Percentiles rank a stretch among this genome's conserved stretches.
Evolutionary conservation across 495 filamentous ascomycete genomes (phyloP).

Genomic region (Aspergillus wentii): DNA sequence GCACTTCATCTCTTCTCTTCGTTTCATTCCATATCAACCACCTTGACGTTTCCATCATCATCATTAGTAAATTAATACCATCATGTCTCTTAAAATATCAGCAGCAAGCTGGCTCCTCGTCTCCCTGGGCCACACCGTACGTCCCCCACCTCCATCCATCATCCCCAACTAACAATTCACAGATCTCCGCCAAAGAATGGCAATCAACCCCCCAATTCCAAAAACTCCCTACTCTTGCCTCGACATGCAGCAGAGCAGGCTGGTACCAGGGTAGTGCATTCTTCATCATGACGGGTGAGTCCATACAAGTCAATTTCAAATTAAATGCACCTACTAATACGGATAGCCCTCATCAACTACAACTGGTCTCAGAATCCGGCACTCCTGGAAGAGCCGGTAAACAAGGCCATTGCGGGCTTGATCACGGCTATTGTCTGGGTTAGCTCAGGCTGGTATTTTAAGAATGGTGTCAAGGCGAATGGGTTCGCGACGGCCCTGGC

Average conservation of each 20-base stretch:
- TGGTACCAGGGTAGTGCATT: slow-evolving; percentile 31
- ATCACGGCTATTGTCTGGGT: slow-evolving; percentile 17
- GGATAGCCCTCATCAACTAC: slow-evolving; percentile 22
- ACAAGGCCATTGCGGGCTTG: slow-evolving; percentile 20
- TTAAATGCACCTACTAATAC: background rate
- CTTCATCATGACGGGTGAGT: slow-evolving; percentile 21
- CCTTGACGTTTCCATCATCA: too few species aligned
- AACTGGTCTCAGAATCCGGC: slow-evolving; percentile 19
- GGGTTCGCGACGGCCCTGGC: slow-evolving; percentile 13
- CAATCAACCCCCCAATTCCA: slow-evolving; percentile 15
- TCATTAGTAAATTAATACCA: too few species aligned
- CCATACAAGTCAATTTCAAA: background rate
- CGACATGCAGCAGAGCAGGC: slow-evolving; percentile 21
- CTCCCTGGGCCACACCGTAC: slow-evolving; percentile 20
- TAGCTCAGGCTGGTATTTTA: slow-evolving; percentile 26
- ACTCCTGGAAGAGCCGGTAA: slow-evolving; percentile 15
- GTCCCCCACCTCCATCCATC: background rate
- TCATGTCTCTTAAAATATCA: slow-evolving; percentile 14
- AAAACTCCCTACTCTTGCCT: slow-evolving; percentile 19
- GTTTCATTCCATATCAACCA: too few species aligned
- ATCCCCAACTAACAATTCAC: background rate
- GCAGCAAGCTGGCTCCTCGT: slow-evolving; percentile 13
- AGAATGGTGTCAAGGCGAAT: slow-evolving; percentile 10
- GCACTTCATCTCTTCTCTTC: too few species aligned
- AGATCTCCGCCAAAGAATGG: slow-evolving; percentile 18